These are phyloP conservation scores for Helotiales sp. DNA, from an alignment of 2,329 filamentous ascomycete species.

Conservation along the genomic window DNA sequence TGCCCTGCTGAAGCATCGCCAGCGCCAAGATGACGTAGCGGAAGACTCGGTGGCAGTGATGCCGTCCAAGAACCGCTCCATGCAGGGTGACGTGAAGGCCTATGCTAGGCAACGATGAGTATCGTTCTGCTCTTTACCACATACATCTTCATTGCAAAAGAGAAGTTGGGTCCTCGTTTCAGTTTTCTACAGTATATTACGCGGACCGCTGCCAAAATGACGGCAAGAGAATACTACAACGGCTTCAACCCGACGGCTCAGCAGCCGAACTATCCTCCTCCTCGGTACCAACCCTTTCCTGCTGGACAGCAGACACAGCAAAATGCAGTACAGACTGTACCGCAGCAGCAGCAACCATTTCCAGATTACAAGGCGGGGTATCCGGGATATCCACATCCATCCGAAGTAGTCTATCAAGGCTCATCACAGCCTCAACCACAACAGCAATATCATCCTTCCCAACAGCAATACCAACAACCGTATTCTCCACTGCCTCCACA, in stretches of 20 bases:
- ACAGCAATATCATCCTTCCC: slow-evolving; percentile 1
- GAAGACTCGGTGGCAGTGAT: not conserved
- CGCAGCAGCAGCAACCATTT: slow-evolving; percentile 15
- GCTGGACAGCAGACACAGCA: slow-evolving; percentile 8
- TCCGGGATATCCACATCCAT: slow-evolving; percentile 10
- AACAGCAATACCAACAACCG: slow-evolving; percentile 7
- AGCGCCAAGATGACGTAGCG: slow-evolving; percentile 3
- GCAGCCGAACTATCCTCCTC: slow-evolving; percentile 14
- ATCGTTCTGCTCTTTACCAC: slow-evolving; percentile 5
- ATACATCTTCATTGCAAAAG: slow-evolving; percentile 1
- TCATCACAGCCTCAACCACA: slow-evolving; percentile 9
- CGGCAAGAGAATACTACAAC: slow-evolving; percentile 33
- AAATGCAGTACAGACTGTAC: slow-evolving; percentile 3
- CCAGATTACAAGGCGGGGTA: slow-evolving; percentile 8
- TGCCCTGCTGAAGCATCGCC: slow-evolving; percentile 3
- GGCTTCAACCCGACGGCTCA: slow-evolving; percentile 19
- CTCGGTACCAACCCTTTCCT: slow-evolving; percentile 15
- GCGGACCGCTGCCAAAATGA: slow-evolving; percentile 20
- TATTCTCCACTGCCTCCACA: slow-evolving; percentile 14
- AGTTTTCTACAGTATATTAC: not conserved
- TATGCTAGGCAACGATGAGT: slow-evolving; percentile 10
- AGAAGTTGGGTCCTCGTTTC: not conserved
- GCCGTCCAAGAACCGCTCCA: not conserved
- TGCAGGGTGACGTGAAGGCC: slow-evolving; percentile 16
- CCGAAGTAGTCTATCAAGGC: not conserved